These are phyloP conservation scores for Saccharomycopsis capsularis DNA, from an alignment of 805 yeast species.

Conservation along the genomic window DNA sequence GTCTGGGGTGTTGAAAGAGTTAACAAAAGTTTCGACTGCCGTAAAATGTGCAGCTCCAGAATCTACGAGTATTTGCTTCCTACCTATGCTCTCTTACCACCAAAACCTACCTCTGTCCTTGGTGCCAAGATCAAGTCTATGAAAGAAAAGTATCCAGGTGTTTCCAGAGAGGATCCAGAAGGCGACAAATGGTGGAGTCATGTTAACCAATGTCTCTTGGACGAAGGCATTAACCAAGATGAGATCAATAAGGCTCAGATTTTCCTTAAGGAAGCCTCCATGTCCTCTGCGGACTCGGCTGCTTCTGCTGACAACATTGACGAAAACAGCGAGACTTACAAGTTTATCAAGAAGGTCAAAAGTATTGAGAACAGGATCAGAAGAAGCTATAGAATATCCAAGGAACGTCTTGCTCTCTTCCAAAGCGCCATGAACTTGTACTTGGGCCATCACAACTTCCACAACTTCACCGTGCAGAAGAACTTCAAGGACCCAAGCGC, in stretches of 20 bases:
- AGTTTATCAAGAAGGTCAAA: constrained; percentile 46
- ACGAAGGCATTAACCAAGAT: constrained; percentile 35
- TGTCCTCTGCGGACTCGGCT: too few relatives aligned
- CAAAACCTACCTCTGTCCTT: constrained; percentile 69
- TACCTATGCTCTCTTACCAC: constrained; percentile 82
- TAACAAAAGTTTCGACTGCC: constrained; percentile 86
- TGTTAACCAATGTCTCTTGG: constrained; percentile 34
- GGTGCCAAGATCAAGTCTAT: constrained; percentile 52
- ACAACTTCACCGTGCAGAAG: constrained; percentile 81
- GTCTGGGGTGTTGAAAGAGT: constrained; percentile 91
- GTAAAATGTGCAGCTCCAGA: constrained; percentile 94
- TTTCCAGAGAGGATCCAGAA: constrained; percentile 56
- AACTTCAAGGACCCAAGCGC: constrained; percentile 79
- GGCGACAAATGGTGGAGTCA: constrained; percentile 68
- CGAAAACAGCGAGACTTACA: constrained; percentile 32
- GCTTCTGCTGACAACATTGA: background rate
- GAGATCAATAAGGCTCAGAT: constrained; percentile 27
- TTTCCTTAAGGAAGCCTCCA: constrained; percentile 1
- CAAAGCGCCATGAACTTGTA: constrained; percentile 65
- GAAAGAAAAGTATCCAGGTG: constrained; percentile 48
- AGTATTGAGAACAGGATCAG: constrained; percentile 60
- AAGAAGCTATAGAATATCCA: constrained; percentile 58
- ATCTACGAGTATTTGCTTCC: constrained; percentile 92
- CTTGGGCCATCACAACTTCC: constrained; percentile 88
- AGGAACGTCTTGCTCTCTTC: constrained; percentile 54